Evolutionary conservation across 352 stramenopile genomes (phyloP).

Genomic region (Globisporangium uncinulatum): DNA sequence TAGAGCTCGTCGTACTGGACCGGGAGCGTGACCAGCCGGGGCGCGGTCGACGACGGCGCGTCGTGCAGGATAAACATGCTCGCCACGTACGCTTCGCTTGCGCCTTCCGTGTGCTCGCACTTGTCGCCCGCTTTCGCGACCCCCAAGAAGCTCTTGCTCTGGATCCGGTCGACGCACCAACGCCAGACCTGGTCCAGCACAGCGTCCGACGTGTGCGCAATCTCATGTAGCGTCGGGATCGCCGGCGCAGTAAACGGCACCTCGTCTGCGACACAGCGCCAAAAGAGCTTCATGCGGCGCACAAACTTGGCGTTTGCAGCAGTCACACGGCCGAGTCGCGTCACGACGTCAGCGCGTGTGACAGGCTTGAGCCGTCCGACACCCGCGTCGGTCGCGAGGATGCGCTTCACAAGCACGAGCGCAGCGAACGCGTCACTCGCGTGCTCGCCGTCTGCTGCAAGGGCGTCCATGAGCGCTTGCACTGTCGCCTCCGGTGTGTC

Average conservation of each 20-base stretch:
- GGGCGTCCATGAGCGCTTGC: constrained; percentile 30
- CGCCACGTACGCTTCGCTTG: constrained; percentile 79
- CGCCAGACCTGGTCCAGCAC: constrained; percentile 79
- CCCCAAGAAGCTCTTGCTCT: constrained; percentile 69
- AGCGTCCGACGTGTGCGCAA: constrained; percentile 41
- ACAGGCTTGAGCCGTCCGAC: constrained; percentile 61
- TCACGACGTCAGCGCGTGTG: constrained; percentile 26
- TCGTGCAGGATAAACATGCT: constrained; percentile 88
- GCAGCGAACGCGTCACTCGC: constrained; percentile 44
- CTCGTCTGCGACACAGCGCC: constrained; percentile 51
- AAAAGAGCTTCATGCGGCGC: constrained; percentile 84
- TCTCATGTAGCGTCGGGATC: constrained; percentile 45
- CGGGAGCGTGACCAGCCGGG: constrained; percentile 72
- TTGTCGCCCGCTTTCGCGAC: constrained; percentile 68
- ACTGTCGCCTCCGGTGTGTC: constrained; percentile 6
- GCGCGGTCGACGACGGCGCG: constrained; percentile 22
- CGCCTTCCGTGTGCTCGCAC: constrained; percentile 82
- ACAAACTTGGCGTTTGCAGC: constrained; percentile 55
- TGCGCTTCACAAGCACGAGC: constrained; percentile 49
- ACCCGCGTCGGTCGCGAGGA: constrained; percentile 40
- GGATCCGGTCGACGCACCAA: constrained; percentile 82
- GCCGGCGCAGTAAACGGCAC: constrained; percentile 21
- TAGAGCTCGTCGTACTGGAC: constrained; percentile 86
- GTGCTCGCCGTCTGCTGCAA: constrained; percentile 21
- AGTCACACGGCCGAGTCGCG: constrained; percentile 39